Base-by-base conservation (phyloP, 495 filamentous ascomycete genomes). In the Cairneyella variabilis region DNA sequence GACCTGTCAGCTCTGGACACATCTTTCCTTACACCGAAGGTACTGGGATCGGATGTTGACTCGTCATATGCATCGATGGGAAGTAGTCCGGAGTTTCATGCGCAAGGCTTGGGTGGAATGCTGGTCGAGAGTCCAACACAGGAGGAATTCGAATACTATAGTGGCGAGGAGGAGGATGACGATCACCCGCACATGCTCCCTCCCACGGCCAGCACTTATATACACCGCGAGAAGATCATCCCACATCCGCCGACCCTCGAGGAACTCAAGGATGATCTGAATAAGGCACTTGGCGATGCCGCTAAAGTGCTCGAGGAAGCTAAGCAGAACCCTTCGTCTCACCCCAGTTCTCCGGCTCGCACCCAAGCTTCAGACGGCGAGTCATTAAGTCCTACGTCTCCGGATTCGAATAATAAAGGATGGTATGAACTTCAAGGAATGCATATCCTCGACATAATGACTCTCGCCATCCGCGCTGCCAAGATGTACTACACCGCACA, bases 191-290 rank as follows among this genome's bases (percentile, higher is more conserved):
- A 85, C 34, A 92, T 98, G 85, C 83, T 96, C 12, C 93, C 93
- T 4, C 93, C 93, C 3, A 98, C 93, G 0, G 90, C 90, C 8
- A 96, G 91, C 73, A 97, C 95, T 7, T 98, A 97, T 68, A 93
- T 85, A 57, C 84, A 91, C 59, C 86, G 88, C 59, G 85, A 88
- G 27, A 91, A 91, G 56, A 84, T 86, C 44, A 77, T 96, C 27
- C 83, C 88, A n/a, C 91, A 86, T 3, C 89, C 92, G 17, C 95
- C 93, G 30, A 85, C 91, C 46, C 76, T 91, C 36, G 72, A 83
- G 18, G 83, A 90, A 49, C 71, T 97, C 25, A 83, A 91, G 44
- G 73, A 82, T 21, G 88, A 91, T 59, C 74, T 98, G 17, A 75
- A 79, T 45, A 76, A 78, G 38, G 77, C 88, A 1, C 69, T 98